Evolutionary conservation across 2,329 filamentous ascomycete genomes (phyloP).

Genomic region (Zymoseptoria tritici): DNA sequence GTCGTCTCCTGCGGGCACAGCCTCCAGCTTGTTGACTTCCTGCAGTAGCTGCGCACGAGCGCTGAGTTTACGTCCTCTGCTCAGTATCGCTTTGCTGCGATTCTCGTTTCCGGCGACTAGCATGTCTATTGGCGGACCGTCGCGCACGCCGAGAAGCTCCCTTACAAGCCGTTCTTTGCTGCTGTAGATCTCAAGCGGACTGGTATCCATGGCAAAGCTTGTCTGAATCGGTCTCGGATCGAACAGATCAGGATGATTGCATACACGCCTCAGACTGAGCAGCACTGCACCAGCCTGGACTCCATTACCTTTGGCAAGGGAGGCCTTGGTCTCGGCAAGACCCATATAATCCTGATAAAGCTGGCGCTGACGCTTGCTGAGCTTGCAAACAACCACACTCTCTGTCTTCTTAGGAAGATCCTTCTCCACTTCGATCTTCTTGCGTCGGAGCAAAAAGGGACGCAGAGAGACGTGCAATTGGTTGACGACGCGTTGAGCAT

Average conservation of each 20-base stretch:
- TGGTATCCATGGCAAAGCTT: constrained; percentile 75
- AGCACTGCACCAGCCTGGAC: constrained; percentile 97
- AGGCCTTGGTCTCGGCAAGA: constrained; percentile 79
- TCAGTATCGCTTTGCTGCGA: constrained; percentile 11
- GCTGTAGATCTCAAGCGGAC: constrained; percentile 66
- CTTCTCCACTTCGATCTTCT: constrained; percentile 97
- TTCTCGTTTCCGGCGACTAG: constrained; percentile 16
- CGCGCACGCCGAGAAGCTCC: constrained; percentile 34
- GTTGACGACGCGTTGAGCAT: constrained; percentile 81
- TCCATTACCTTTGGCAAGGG: constrained; percentile 86
- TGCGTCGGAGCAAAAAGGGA: constrained; percentile 78
- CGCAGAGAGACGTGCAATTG: constrained; percentile 91
- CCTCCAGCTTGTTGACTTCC: constrained; percentile 17
- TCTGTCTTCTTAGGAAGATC: constrained; percentile 99
- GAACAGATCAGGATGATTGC: constrained; percentile 96
- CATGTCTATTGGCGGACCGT: constrained; percentile 10
- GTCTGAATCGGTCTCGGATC: constrained; percentile 94
- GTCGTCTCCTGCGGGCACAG: constrained; percentile 6
- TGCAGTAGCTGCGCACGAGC: constrained; percentile 16
- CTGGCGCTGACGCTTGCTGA: constrained; percentile 91
- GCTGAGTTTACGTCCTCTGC: constrained; percentile 17
- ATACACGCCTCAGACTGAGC: constrained; percentile 95
- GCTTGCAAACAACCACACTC: constrained; percentile 87
- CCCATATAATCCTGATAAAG: constrained; percentile 95
- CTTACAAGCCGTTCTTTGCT: constrained; percentile 64